phyloP scores from a whole-genome alignment of 306 rosid species.

The Cucumis sativus region DNA sequence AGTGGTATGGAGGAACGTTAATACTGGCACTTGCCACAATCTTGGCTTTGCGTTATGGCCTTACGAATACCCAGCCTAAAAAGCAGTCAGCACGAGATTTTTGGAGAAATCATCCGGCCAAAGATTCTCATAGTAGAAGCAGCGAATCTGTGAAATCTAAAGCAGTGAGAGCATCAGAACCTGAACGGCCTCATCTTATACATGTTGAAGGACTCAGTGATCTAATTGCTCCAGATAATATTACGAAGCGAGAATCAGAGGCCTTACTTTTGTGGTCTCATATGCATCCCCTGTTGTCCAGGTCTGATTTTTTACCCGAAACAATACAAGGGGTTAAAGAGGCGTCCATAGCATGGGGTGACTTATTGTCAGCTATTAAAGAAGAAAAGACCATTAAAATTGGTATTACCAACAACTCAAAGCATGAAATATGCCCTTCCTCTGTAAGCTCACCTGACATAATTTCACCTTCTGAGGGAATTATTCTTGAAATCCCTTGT shows the following conservation, averaged over 20 bases:
- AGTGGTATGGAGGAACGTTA: slow-evolving; percentile 74
- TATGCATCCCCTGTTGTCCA: slow-evolving; percentile 43
- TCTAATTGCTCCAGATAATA: slow-evolving; percentile 26
- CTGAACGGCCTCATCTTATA: slow-evolving; percentile 32
- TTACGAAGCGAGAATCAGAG: slow-evolving; percentile 32
- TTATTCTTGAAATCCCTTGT: slow-evolving; percentile 65
- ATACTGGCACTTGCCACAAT: slow-evolving; percentile 44
- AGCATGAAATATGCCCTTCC: slow-evolving; percentile 45
- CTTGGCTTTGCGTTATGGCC: slow-evolving; percentile 44
- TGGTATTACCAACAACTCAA: slow-evolving; percentile 20
- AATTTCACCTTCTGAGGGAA: slow-evolving; percentile 19
- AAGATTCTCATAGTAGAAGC: slow-evolving; percentile 16
- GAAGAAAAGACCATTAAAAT: slow-evolving; percentile 31
- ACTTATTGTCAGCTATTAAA: slow-evolving; percentile 31
- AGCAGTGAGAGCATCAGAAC: slow-evolving; percentile 17
- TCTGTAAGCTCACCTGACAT: slow-evolving; percentile 32
- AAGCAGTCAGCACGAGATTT: slow-evolving; percentile 46
- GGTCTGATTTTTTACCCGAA: slow-evolving; percentile 76
- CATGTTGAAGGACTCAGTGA: slow-evolving; percentile 47
- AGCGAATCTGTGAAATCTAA: slow-evolving; percentile 16
- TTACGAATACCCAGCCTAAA: slow-evolving; percentile 35
- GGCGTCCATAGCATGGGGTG: slow-evolving; percentile 80
- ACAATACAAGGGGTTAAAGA: slow-evolving; percentile 78
- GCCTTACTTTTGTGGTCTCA: slow-evolving; percentile 59
- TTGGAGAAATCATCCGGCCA: slow-evolving; percentile 33